Evolutionary conservation across 164 flowering plant species (phyloP), one percentile per base, ranked within the genome.

Genomic region (Litsea cubeba): DNA sequence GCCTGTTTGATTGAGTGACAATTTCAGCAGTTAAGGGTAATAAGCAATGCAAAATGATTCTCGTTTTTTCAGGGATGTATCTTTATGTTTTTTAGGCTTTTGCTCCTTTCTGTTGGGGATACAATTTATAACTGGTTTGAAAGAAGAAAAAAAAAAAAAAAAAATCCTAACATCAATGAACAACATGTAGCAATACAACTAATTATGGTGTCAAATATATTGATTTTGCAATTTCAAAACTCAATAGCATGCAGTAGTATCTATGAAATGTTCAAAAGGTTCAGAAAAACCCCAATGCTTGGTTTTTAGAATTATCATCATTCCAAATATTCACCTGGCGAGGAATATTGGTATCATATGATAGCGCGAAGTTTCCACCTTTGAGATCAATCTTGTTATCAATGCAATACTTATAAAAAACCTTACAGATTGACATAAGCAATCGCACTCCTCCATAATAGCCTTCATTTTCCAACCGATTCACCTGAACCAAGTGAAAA

Each of bases 401-500:
- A 60, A 69, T 85, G 83, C 99, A 93, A 77, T 95, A 83, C 26
- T 66, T 84, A 69, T 76, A 68, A 72, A 93, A 95, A 66, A 92
- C 88, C 78, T 88, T 93, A 72, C 97, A 93, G 62, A 91, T 85
- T 12, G 97, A 88, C 99, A 95, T 92, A 46, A 95, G 88, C 86
- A 95, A 81, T 50, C 98, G 89, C 35, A 92, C 97, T 8, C 99
- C 99, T 76, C 98, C 99, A 82, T 95, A 92, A 74, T 87, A 95
- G 50, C 99, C 99, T 79, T 92, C 97, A 74, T n/a, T 88, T 72
- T 84, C 68, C 85, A 95, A 77, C 75, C 97, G 84, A 62, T 75
- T 72, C 75, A 91, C 91, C 99, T 95, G 81, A 35, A 75, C 17
- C 60, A 67, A 28, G 30, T 51, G 35, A 46, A 24, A 14, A 69